Percentiles rank a stretch among this genome's conserved stretches.
Evolutionary conservation across 2,329 filamentous ascomycete species (phyloP).

Genomic region (Fusarium avenaceum): DNA sequence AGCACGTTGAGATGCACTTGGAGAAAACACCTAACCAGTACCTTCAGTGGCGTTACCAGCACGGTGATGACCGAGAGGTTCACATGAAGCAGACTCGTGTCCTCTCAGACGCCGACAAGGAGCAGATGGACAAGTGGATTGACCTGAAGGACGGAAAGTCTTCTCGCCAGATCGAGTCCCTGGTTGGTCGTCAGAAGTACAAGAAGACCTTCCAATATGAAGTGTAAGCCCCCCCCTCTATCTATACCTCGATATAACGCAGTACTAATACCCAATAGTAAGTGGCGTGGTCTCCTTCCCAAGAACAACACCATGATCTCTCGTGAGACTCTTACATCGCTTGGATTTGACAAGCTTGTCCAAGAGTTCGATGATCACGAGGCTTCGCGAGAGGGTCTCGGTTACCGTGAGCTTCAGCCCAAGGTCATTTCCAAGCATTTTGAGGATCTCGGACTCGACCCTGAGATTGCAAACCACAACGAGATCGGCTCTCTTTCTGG

Average conservation of each 20-base stretch:
- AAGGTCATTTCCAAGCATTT: constrained; percentile 98
- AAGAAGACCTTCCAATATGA: constrained; percentile 99
- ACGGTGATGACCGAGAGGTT: constrained; percentile 97
- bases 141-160: constrained; percentile 88
- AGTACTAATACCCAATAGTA: constrained; percentile 63
- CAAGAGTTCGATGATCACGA: constrained; percentile 99
- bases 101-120: constrained; percentile 85
- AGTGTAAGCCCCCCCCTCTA: constrained; percentile 69
- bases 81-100: constrained; percentile 97
- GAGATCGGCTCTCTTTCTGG: constrained; percentile 96
- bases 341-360: constrained; percentile 91
- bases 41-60: constrained; percentile 97
- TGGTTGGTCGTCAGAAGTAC: constrained; percentile 97
- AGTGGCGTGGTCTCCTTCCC: constrained; percentile 90
- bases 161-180: constrained; percentile 80
- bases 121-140: constrained; percentile 91
- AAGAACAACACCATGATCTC: constrained; percentile 95
- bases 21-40: constrained; percentile 99
- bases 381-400: constrained; percentile 96
- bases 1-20: constrained; percentile 99
- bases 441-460: constrained; percentile 94
- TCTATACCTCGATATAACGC: background rate
- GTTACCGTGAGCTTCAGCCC: constrained; percentile 93
- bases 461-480: constrained; percentile 99
- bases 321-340: constrained; percentile 87